phyloP scores from a whole-genome alignment of 129 eudicot species.

The Helianthus annuus region DNA sequence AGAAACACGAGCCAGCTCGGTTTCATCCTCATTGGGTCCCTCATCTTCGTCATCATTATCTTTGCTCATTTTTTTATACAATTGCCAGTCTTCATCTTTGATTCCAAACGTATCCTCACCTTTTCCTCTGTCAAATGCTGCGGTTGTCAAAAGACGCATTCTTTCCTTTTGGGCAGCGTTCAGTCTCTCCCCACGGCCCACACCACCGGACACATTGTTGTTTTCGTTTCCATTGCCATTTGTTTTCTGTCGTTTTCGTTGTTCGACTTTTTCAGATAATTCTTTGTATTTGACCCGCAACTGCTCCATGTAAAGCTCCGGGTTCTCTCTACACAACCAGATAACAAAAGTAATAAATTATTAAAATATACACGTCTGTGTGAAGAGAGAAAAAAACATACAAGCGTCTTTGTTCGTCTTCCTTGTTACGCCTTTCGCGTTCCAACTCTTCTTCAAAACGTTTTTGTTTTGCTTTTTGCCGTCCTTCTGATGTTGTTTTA shows the following conservation, averaged over 20 bases:
- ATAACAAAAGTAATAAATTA: not conserved
- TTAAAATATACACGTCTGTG: not conserved
- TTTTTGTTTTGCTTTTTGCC: constrained; percentile 96
- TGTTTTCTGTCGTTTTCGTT: constrained; percentile 77
- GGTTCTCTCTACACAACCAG: constrained; percentile 65
- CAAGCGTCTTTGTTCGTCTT: constrained; percentile 94
- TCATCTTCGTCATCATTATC: constrained; percentile 97
- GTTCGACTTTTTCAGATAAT: constrained; percentile 82
- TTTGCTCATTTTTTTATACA: constrained; percentile 91
- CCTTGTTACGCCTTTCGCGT: constrained; percentile 75
- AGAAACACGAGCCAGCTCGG: constrained; percentile 78
- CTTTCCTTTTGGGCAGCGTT: constrained; percentile 93
- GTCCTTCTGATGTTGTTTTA: constrained; percentile 91
- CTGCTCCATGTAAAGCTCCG: constrained; percentile 84
- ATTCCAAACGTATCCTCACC: constrained; percentile 98
- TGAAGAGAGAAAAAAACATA: constrained; percentile 20
- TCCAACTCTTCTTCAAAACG: constrained; percentile 83
- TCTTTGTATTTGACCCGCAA: constrained; percentile 73
- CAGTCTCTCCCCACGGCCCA: constrained; percentile 97
- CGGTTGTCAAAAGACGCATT: constrained; percentile 94
- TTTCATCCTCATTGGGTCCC: constrained; percentile 79
- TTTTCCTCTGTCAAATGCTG: constrained; percentile 96
- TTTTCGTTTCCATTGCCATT: constrained; percentile 75
- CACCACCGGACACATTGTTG: constrained; percentile 72
- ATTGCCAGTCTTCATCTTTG: constrained; percentile 98